Evolutionary conservation across 805 yeast species (phyloP).

Genomic region (Metschnikowia lunata): DNA sequence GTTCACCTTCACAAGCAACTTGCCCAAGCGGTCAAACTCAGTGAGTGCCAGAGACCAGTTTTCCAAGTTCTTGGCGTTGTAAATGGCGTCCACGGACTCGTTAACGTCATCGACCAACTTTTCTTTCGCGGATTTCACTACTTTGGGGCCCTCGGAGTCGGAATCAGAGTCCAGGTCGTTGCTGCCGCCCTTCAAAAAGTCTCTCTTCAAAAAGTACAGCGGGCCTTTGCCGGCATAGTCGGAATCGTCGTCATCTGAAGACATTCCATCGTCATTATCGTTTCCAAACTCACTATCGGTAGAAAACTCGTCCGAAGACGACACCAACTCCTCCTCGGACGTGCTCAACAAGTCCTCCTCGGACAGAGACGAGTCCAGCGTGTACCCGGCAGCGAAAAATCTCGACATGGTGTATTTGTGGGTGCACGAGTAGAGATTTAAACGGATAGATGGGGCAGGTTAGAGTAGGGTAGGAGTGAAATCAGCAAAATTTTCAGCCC

Average conservation of each 20-base stretch:
- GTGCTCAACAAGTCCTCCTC: slow-evolving; percentile 49
- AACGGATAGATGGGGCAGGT: too few species aligned
- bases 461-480: too few species aligned
- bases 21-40: slow-evolving; percentile 76
- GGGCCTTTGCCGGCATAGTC: slow-evolving; percentile 43
- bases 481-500: too few species aligned
- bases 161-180: slow-evolving; percentile 40
- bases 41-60: slow-evolving; percentile 75
- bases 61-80: slow-evolving; percentile 59
- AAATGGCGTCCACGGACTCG: slow-evolving; percentile 59
- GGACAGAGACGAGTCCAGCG: slow-evolving; percentile 51
- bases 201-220: slow-evolving; percentile 50
- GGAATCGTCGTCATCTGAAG: slow-evolving; percentile 29
- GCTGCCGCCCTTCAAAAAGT: slow-evolving; percentile 39
- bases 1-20: slow-evolving; percentile 59
- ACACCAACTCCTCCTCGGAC: slow-evolving; percentile 59
- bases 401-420: slow-evolving; percentile 62
- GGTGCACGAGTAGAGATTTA: too few species aligned
- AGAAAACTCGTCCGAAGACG: slow-evolving; percentile 41
- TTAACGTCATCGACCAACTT: slow-evolving; percentile 86
- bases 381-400: slow-evolving; percentile 70
- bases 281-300: slow-evolving; percentile 52
- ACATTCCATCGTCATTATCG: slow-evolving; percentile 20
- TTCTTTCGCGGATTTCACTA: slow-evolving; percentile 90
- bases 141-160: slow-evolving; percentile 72